phyloP scores from a whole-genome alignment of 2,329 filamentous ascomycete species.

The Rhynchosporium agropyri region DNA sequence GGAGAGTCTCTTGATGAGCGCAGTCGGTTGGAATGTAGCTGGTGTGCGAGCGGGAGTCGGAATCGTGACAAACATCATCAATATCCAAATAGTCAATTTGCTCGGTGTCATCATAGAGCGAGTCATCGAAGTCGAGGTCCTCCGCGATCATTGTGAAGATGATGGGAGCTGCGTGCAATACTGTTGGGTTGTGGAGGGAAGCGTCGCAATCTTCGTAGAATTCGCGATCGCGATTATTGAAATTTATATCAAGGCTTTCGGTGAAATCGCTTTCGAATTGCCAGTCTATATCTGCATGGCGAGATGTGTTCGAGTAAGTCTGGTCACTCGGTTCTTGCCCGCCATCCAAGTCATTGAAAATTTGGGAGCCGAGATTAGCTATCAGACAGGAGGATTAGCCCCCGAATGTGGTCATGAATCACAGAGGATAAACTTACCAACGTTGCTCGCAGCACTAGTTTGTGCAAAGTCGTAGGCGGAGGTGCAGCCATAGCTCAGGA shows the following conservation, averaged over 20 bases:
- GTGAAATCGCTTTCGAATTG: neutral
- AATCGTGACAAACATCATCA: neutral
- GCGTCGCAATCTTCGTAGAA: conserved; percentile 9
- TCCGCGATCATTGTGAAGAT: neutral
- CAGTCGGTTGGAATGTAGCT: neutral
- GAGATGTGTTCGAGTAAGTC: conserved; percentile 1
- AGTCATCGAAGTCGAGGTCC: neutral
- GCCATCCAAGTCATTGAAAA: neutral
- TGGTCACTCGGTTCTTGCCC: neutral
- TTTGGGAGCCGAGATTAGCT: neutral
- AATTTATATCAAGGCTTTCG: conserved; percentile 1
- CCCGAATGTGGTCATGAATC: conserved; percentile 13
- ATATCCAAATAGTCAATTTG: neutral
- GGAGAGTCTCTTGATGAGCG: conserved; percentile 4
- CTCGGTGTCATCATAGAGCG: neutral
- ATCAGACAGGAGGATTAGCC: conserved; percentile 6
- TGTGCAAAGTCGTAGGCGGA: neutral
- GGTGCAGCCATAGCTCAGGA: neutral
- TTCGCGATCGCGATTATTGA: conserved; percentile 2
- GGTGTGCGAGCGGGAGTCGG: conserved; percentile 2
- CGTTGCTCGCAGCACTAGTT: neutral
- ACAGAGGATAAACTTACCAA: conserved; percentile 8
- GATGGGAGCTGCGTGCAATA: neutral
- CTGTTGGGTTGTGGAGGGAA: neutral
- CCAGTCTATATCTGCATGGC: neutral